These are phyloP conservation scores for Pleurotus cornucopiae DNA, from an alignment of 768 basidiomycete genomes.

Conservation along the genomic window DNA sequence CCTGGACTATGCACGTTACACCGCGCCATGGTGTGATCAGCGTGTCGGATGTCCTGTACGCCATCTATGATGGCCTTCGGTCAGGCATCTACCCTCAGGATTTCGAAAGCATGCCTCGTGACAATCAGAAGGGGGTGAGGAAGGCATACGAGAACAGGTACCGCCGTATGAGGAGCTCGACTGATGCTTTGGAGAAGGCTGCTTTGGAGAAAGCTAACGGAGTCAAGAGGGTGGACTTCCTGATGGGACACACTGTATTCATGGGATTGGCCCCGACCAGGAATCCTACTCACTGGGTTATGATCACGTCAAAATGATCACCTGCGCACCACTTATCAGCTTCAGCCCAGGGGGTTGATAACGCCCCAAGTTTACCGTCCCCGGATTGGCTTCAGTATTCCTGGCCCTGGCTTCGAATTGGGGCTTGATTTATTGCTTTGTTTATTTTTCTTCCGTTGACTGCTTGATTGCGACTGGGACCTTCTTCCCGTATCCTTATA, in stretches of 20 bases:
- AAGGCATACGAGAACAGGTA: constrained; percentile 40
- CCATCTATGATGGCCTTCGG: constrained; percentile 40
- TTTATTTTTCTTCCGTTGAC: background rate
- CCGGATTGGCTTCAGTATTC: background rate
- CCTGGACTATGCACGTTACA: constrained; percentile 31
- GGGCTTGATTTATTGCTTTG: background rate
- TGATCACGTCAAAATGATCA: background rate
- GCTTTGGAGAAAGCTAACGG: constrained; percentile 32
- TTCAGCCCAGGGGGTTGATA: background rate
- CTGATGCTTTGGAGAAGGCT: constrained; percentile 11
- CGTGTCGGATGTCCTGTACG: constrained; percentile 37
- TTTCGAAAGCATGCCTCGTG: constrained; percentile 27
- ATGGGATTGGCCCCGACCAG: constrained; percentile 29
- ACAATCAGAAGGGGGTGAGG: constrained; percentile 30
- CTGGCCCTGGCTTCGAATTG: background rate
- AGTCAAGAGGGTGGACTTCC: constrained; percentile 49
- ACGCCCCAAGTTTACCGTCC: background rate
- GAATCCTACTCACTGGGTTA: constrained; percentile 12
- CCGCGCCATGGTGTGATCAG: constrained; percentile 14
- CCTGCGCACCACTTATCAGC: too few relatives aligned
- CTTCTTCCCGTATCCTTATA: background rate
- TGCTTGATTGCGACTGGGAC: background rate
- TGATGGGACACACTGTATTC: constrained; percentile 35
- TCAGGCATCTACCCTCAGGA: constrained; percentile 33
- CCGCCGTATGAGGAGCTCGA: constrained; percentile 23